Evolutionary conservation across 768 basidiomycete species (phyloP).

Genomic region (Postia placenta): DNA sequence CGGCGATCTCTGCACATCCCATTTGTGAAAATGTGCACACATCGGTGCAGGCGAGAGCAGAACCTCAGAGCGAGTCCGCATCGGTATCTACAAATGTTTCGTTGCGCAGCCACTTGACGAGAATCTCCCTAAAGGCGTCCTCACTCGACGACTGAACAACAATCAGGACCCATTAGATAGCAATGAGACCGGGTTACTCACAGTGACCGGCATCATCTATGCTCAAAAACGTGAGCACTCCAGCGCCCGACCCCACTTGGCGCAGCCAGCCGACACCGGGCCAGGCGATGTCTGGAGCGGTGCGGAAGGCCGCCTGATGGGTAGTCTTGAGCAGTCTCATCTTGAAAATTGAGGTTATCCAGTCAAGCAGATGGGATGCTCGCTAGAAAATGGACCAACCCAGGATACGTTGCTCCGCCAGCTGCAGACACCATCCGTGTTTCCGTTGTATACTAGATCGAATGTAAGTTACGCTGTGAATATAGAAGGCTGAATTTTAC

Average conservation of each 20-base stretch:
- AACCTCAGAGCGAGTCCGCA: neutral
- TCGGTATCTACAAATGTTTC: neutral
- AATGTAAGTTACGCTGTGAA: neutral
- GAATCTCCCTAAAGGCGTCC: neutral
- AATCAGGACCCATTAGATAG: neutral
- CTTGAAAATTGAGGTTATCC: neutral
- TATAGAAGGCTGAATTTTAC: neutral
- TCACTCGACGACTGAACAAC: neutral
- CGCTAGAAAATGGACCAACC: neutral
- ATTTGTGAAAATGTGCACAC: too few relatives aligned
- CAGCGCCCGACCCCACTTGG: neutral
- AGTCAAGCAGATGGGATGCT: neutral
- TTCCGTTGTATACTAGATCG: constrained; percentile 1
- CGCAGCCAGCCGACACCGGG: constrained; percentile 1
- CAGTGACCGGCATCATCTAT: constrained; percentile 4
- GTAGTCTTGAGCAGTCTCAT: neutral
- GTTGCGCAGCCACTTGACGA: neutral
- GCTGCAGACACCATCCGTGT: constrained; percentile 1
- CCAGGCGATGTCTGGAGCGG: neutral
- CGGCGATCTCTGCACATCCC: too few relatives aligned
- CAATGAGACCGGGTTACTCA: neutral
- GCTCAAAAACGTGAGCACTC: constrained; percentile 1
- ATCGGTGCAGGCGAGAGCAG: too few relatives aligned
- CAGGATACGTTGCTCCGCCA: neutral
- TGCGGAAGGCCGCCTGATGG: neutral